Base-by-base conservation (phyloP, 306 rosid genomes). In the Sesbania bispinosa region DNA sequence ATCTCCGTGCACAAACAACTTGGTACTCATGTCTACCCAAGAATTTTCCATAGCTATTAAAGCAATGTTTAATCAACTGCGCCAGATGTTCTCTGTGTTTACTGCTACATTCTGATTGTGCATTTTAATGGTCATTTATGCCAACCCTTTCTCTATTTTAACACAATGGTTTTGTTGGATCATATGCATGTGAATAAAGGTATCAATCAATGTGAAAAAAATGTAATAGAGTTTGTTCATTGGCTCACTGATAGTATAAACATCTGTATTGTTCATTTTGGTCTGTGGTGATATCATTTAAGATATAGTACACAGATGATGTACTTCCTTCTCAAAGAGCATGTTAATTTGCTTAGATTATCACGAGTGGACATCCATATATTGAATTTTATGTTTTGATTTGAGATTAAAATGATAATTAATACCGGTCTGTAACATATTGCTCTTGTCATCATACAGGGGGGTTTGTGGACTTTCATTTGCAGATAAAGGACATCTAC, bases 401-500 rank as follows among this genome's bases (percentile, higher is more conserved):
- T 23, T 20, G 52, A 32, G 7, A 29, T 61, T 39, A 41, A 36
- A 30, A 64, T 66, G 42, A 26, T 57, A 73, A 2, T 23, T 13
- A 21, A 32, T 41, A 26, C 14, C 47, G 0, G 48, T 3, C 4
- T 65, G 21, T 79, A 55, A 65, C n/a, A 4, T 47, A 13, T 21
- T 33, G 65, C 48, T 70, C 14, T 76, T 60, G 6, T 59, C 50
- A n/a, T 68, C 60, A 16, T 79, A 48, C 72, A 86, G 91, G 38
- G n/a, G 83, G 65, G 77, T 86, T 50, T 42, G 32, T 36, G 91
- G 88, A 63, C 83, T 86, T 54, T 73, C 76, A 55, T 86, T 84
- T 74, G 70, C 85, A 45, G 66, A 81, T 41, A 55, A 79, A 42
- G 88, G 85, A 7, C 36, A 27, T 41, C 68, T 73, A 68, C 76